Evolutionary conservation across 108 stramenopile species (phyloP), one percentile per base, ranked within the genome.

Genomic region (Skeletonema tropicum): DNA sequence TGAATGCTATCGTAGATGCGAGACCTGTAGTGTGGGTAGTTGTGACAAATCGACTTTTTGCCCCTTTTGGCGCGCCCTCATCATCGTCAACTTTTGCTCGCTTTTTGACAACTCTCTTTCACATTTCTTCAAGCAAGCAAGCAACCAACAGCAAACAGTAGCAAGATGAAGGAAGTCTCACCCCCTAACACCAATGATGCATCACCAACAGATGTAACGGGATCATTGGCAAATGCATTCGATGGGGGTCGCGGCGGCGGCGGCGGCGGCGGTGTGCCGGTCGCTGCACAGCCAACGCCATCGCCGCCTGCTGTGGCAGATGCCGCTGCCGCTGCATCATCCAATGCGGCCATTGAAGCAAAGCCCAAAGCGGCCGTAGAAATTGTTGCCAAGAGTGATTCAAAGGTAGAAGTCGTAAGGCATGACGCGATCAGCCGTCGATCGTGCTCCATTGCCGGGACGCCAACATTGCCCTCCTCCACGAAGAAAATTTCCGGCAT

Each of bases 241-340:
- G 11, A n/a, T 45, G 15, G 42, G 15, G n/a, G 59, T 21, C 38
- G 38, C 12, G 32, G 57, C 39, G 33, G 17, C 13, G 32, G 57
- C 39, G 33, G 17, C 13, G 23, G 35, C 45, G 2, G 23, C 7
- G 52, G 5, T 26, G 55, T 36, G 12, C 32, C 57, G 39, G 64
- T 52, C 3, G 38, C 62, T 35, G 41, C 64, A 17, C 55, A 48
- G 29, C 73, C 73, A 0, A 74, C 73, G 42, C 73, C 73, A 64
- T 73, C 72, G 46, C 72, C 72, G 30, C 32, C 42, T 49, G 21
- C 72, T 38, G 33, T 58, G 33, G 7, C 38, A 39, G 38, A 23
- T 46, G 5, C 68, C 49, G 15, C 19, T 38, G 33, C 49, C 65
- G 23, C 57, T 26, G 33, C 42, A 74, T 59, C 42, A 36, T 57